These are phyloP conservation scores for Alternaria hordeiaustralica DNA, from an alignment of 2,329 filamentous ascomycete genomes.

Conservation along the genomic window DNA sequence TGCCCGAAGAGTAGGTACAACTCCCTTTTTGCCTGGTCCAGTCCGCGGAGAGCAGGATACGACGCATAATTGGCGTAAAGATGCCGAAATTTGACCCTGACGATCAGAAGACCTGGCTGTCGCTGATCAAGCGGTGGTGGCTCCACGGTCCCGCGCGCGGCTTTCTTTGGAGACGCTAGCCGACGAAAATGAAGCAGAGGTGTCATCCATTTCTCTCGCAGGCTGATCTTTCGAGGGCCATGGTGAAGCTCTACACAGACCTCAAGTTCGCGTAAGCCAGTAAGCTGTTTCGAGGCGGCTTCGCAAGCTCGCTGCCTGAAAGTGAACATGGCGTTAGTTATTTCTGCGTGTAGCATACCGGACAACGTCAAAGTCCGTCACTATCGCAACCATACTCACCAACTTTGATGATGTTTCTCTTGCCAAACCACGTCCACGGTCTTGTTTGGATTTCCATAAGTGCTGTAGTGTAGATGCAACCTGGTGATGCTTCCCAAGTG, in stretches of 20 bases:
- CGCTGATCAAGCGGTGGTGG: background rate
- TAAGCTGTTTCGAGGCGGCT: constrained; percentile 24
- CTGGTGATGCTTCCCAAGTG: constrained; percentile 33
- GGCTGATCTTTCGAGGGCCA: constrained; percentile 24
- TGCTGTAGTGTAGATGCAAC: constrained; percentile 39
- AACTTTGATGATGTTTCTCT: constrained; percentile 31
- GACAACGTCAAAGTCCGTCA: background rate
- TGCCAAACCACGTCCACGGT: constrained; percentile 26
- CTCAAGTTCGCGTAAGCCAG: constrained; percentile 26
- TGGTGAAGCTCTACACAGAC: constrained; percentile 30
- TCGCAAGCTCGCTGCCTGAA: constrained; percentile 23
- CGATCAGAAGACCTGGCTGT: constrained; percentile 6
- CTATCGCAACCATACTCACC: constrained; percentile 14
- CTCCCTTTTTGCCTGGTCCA: constrained; percentile 17
- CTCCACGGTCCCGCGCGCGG: background rate
- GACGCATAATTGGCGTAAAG: background rate
- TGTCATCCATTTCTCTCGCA: constrained; percentile 32
- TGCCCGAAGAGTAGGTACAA: constrained; percentile 38
- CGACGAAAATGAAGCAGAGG: constrained; percentile 41
- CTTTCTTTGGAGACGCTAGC: constrained; percentile 1
- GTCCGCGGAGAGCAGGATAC: background rate
- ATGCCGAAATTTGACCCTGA: constrained; percentile 17
- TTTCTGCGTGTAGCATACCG: background rate
- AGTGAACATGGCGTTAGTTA: background rate
- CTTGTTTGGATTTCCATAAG: constrained; percentile 31